Conservation (phyloP, 2,329 filamentous ascomycete species). For the Pestalotiopsis sp. region DNA sequence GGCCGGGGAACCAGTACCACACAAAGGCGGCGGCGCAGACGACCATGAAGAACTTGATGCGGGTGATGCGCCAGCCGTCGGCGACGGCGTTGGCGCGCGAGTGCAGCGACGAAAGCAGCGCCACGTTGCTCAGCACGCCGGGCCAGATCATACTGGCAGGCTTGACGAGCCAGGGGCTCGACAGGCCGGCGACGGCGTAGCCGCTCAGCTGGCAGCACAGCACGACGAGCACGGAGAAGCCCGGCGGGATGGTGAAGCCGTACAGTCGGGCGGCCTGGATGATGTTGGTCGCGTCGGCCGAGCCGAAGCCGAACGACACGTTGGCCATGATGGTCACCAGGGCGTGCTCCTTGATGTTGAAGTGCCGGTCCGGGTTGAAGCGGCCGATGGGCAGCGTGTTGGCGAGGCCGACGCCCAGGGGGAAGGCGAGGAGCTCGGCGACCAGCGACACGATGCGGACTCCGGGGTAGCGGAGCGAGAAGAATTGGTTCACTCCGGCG, state of each 20-base stretch:
- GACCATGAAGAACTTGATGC: conserved; percentile 36
- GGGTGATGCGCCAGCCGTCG: conserved; percentile 37
- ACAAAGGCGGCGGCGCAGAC: conserved; percentile 38
- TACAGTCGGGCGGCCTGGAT: conserved; percentile 46
- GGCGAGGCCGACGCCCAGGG: conserved; percentile 42
- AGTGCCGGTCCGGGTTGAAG: conserved; percentile 44
- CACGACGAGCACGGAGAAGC: conserved; percentile 27
- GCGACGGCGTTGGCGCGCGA: conserved; percentile 36
- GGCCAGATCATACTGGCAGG: conserved; percentile 57
- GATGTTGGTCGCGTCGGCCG: conserved; percentile 48
- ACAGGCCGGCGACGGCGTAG: conserved; percentile 51
- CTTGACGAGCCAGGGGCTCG: conserved; percentile 44
- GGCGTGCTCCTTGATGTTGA: conserved; percentile 51
- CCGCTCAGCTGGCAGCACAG: conserved; percentile 36
- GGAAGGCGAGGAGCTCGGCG: conserved; percentile 46
- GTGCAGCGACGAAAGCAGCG: conserved; percentile 45
- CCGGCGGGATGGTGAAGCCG: conserved; percentile 37
- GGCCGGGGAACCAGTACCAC: conserved; percentile 55
- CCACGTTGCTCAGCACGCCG: conserved; percentile 50
- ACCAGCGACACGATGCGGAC: conserved; percentile 49
- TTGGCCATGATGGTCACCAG: conserved; percentile 52
- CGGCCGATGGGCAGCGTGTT: conserved; percentile 40
- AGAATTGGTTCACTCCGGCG: conserved; percentile 50
- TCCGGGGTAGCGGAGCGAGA: conserved; percentile 47
- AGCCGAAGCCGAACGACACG: conserved; percentile 48